Evolutionary conservation across 2,329 filamentous ascomycete genomes (phyloP).

Genomic region (Sclerotinia trifoliorum): DNA sequence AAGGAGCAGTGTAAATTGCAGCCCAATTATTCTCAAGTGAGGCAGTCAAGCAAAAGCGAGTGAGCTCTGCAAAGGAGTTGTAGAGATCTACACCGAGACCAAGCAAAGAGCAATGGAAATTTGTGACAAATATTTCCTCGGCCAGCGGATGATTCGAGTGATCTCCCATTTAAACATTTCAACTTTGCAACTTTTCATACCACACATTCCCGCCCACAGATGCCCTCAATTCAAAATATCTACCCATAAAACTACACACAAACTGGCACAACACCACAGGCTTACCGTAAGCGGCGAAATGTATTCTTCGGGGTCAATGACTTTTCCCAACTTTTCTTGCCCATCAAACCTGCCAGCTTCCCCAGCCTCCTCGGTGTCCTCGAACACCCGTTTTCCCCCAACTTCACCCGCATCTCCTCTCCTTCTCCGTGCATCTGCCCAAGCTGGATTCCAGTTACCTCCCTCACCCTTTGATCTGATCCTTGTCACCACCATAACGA

Average conservation of each 20-base stretch:
- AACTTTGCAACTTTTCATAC: background rate
- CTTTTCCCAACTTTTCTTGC: background rate
- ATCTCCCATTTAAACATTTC: background rate
- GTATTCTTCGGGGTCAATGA: background rate
- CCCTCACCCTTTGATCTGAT: conserved; percentile 43
- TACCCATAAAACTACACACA: background rate
- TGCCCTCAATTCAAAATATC: background rate
- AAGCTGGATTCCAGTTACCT: conserved; percentile 45
- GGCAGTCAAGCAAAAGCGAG: conserved; percentile 3
- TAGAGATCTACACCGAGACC: background rate
- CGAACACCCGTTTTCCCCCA: conserved; percentile 51
- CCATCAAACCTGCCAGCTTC: background rate
- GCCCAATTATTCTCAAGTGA: background rate
- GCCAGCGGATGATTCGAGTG: background rate
- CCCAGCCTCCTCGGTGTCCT: conserved; percentile 8
- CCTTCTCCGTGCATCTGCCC: conserved; percentile 41
- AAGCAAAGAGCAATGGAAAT: background rate
- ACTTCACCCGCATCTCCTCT: conserved; percentile 50
- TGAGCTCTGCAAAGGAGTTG: background rate
- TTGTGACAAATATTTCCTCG: background rate
- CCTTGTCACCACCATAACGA: background rate
- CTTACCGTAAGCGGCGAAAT: background rate
- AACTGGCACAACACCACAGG: background rate
- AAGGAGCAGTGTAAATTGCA: conserved; percentile 10
- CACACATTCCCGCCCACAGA: background rate